Evolutionary conservation across 2,329 filamentous ascomycete species (phyloP).

Genomic region (Sclerotinia borealis): DNA sequence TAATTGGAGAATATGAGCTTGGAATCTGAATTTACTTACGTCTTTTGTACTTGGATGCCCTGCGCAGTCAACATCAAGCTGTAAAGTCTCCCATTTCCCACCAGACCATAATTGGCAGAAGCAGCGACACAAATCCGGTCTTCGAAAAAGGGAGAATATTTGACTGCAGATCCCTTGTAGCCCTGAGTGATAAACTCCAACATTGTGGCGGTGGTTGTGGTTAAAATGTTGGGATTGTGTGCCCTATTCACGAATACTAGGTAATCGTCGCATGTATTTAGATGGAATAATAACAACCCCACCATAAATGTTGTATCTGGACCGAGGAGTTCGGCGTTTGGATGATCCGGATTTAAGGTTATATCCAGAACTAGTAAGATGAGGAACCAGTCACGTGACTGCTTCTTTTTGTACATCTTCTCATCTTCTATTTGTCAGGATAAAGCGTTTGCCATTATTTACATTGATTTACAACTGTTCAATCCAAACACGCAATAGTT

Average conservation of each 20-base stretch:
- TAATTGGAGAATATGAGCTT: too few species aligned
- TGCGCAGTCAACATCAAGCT: slow-evolving; percentile 75
- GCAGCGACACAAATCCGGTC: slow-evolving; percentile 84
- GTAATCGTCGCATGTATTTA: neutral
- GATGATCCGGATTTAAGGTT: too few species aligned
- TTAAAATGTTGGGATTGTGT: neutral
- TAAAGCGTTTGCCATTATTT: too few species aligned
- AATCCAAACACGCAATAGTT: too few species aligned
- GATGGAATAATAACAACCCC: neutral
- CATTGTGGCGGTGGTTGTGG: slow-evolving; percentile 45
- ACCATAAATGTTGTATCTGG: neutral
- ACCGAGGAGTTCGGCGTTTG: too few species aligned
- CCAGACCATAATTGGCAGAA: slow-evolving; percentile 93
- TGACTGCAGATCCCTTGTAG: slow-evolving; percentile 93
- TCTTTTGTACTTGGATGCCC: slow-evolving; percentile 80
- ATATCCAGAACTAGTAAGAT: too few species aligned
- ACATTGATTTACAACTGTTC: too few species aligned
- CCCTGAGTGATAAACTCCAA: slow-evolving; percentile 90
- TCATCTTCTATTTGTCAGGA: too few species aligned
- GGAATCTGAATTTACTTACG: slow-evolving; percentile 40
- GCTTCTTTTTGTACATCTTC: too few species aligned
- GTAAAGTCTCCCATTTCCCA: slow-evolving; percentile 89
- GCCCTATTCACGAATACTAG: neutral
- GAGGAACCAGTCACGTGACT: too few species aligned
- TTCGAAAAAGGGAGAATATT: slow-evolving; percentile 98